These are phyloP conservation scores for Lachancea kluyveri DNA, from an alignment of 805 yeast species.

Conservation along the genomic window DNA sequence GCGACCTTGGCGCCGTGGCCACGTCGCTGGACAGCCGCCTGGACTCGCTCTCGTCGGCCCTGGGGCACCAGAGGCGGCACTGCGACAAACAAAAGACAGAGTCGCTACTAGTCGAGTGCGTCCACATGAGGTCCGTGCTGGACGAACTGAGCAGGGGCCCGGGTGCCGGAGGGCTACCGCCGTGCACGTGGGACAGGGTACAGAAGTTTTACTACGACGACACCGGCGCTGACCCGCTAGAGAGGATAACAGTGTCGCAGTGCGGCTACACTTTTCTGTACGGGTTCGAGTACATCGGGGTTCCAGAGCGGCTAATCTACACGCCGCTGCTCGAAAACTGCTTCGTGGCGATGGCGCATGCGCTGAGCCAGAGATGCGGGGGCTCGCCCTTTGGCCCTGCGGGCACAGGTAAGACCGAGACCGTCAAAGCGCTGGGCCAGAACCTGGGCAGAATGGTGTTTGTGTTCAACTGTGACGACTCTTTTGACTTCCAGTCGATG, in stretches of 20 bases:
- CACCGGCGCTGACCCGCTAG: slow-evolving; percentile 23
- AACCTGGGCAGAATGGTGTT: slow-evolving; percentile 73
- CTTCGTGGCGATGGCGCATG: slow-evolving; percentile 64
- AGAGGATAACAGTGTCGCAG: slow-evolving; percentile 43
- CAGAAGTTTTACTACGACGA: slow-evolving; percentile 42
- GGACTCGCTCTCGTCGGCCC: no score
- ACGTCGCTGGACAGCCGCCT: no score
- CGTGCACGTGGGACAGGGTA: slow-evolving; percentile 44
- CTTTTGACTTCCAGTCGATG: slow-evolving; percentile 76
- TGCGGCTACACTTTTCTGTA: slow-evolving; percentile 48
- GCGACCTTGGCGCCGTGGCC: no score
- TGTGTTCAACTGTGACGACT: slow-evolving; percentile 88
- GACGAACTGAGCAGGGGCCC: slow-evolving; percentile 11
- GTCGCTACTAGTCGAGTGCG: slow-evolving; percentile 56
- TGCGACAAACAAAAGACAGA: slow-evolving; percentile 54
- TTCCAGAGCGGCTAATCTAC: slow-evolving; percentile 62
- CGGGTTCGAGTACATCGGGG: slow-evolving; percentile 80
- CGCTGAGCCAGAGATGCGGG: slow-evolving; percentile 69
- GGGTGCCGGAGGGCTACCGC: slow-evolving; percentile 8
- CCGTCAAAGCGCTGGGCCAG: slow-evolving; percentile 77
- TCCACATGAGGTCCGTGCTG: slow-evolving; percentile 49
- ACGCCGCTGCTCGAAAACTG: slow-evolving; percentile 68
- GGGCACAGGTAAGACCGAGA: slow-evolving; percentile 95
- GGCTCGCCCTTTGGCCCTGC: slow-evolving; percentile 95
- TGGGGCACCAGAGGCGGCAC: no score